Base-by-base conservation (phyloP, 768 basidiomycete species). In the Brasilioporus rufonigricans region DNA sequence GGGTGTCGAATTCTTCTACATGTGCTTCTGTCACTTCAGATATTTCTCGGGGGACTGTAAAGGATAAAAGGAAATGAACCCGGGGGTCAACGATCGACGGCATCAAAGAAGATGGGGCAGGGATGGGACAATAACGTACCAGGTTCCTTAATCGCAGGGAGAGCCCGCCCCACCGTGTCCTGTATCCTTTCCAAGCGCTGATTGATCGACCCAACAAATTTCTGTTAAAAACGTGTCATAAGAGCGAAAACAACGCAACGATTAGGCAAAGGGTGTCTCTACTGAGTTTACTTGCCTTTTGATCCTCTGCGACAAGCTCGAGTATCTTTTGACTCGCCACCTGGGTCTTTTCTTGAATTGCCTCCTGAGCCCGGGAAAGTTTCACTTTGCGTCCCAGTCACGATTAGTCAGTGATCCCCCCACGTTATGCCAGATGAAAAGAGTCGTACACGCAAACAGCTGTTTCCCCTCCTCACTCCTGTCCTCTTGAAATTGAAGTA, bases 401-500 rank as follows among this genome's bases (percentile, higher is more conserved):
- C 19, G 1, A 9, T 4, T 4, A 29, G 12, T n/a, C 36, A 38
- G 36, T 38, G n/a, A 16, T 40, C 39, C 36, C 18, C 8, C 18
- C 7, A 4, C n/a, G n/a, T 38, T 4, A 38, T 18, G 13, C 5
- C 10, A 12, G n/a, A n/a, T 12, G 19, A 5, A 10, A 11, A 33
- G 33, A 13, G 57, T n/a, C 56, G 40, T 36, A 62, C 61, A 16
- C 11, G 13, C 43, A 24, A 62, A 62, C n/a, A 41, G 16, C 14
- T 52, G 50, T 26, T 54, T 61, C 1, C 61, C 60, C 26, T 61
- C 60, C 32, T 54, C 60, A 8, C 56, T 61, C n/a, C 35, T 52
- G 19, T 61, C 60, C 10, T 62, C 60, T 54, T 62, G 60, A 38
- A 61, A 62, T 31, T 58, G 61, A 21, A 62, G 56, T n/a, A 62